Percentiles rank a stretch among this genome's conserved stretches.
Evolutionary conservation across 2,329 filamentous ascomycete genomes (phyloP).

Genomic region (Diaporthe nobilis): DNA sequence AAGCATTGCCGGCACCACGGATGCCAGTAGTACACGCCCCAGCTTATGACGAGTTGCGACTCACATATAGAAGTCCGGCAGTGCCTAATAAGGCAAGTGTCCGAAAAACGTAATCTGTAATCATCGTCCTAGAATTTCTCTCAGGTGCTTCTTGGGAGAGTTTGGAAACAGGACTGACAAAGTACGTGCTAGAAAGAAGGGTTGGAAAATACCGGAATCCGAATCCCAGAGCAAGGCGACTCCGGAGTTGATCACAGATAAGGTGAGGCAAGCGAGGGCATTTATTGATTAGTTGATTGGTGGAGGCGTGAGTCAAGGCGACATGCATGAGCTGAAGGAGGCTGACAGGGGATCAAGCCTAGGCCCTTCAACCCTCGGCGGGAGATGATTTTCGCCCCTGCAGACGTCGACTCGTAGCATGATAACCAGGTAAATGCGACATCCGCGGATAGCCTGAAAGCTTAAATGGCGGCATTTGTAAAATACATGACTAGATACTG

Average conservation of each 20-base stretch:
- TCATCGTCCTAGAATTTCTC: neutral
- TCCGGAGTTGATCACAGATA: neutral
- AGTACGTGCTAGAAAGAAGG: neutral
- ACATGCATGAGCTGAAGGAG: neutral
- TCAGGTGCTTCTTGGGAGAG: neutral
- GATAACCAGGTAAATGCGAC: neutral
- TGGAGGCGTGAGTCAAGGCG: slow-evolving; percentile 7
- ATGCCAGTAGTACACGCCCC: neutral
- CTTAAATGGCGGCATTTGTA: neutral
- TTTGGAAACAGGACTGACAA: neutral
- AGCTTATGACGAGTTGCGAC: neutral
- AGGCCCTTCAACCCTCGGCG: neutral
- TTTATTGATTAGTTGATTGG: neutral
- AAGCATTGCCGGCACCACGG: neutral
- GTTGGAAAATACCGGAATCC: neutral
- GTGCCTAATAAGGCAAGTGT: neutral
- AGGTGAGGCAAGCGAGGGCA: neutral
- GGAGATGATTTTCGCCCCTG: neutral
- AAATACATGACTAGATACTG: slow-evolving; percentile 8
- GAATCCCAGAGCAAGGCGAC: neutral
- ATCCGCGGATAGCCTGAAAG: neutral
- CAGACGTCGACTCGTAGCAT: neutral
- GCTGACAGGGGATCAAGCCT: slow-evolving; percentile 8
- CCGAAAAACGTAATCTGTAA: neutral
- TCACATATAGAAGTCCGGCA: neutral